phyloP scores from a whole-genome alignment of 1,284 basidiomycete genomes.

The Fistulinella cinereoalba region DNA sequence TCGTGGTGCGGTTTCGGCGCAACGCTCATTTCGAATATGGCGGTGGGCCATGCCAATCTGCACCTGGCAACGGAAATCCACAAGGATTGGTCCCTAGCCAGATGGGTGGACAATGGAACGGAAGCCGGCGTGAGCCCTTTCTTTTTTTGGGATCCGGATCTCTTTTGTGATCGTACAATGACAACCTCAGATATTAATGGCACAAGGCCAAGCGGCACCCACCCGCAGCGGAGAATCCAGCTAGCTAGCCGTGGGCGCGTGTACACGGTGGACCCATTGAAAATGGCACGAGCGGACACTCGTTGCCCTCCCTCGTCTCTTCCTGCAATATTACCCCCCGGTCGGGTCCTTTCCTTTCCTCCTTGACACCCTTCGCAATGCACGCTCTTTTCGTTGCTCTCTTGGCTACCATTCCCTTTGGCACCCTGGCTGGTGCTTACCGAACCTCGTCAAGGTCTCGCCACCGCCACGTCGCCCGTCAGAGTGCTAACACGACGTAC shows the following conservation, averaged over 20 bases:
- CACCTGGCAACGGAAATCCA: not conserved
- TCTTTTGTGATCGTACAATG: constrained; percentile 6
- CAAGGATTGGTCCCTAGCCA: not conserved
- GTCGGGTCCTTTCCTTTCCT: constrained; percentile 8
- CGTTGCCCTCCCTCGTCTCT: not conserved
- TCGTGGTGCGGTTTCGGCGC: not conserved
- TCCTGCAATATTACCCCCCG: constrained; percentile 1
- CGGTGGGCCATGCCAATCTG: too few species aligned
- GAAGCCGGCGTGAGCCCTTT: not conserved
- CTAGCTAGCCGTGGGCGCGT: constrained; percentile 1
- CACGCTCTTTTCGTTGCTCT: constrained; percentile 27
- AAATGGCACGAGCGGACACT: constrained; percentile 1
- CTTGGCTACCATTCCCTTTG: constrained; percentile 17
- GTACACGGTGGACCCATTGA: constrained; percentile 1
- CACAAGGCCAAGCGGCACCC: constrained; percentile 21
- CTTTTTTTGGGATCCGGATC: not conserved
- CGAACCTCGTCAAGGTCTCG: constrained; percentile 18
- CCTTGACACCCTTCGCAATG: constrained; percentile 18
- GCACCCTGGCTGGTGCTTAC: constrained; percentile 34
- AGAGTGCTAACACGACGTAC: constrained; percentile 19
- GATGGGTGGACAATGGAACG: constrained; percentile 1
- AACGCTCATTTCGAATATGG: not conserved
- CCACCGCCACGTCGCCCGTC: constrained; percentile 26
- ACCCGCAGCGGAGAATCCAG: not conserved
- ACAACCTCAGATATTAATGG: constrained; percentile 5